Percentiles rank a stretch among this genome's conserved stretches.
phyloP scores from a whole-genome alignment of 2,329 filamentous ascomycete genomes.

The Talaromyces sp. region DNA sequence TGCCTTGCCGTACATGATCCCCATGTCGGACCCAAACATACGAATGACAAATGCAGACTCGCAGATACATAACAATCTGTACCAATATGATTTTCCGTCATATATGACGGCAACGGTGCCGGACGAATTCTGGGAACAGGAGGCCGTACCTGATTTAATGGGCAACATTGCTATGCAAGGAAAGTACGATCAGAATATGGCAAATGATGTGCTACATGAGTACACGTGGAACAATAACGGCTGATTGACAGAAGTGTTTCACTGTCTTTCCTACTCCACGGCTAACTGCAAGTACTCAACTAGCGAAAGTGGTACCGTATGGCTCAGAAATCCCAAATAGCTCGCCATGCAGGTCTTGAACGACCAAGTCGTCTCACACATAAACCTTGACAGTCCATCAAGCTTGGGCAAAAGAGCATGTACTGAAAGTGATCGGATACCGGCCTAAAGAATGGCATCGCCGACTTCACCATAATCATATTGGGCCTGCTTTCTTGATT shows the following conservation, averaged over 20 bases:
- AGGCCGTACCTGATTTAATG: neutral
- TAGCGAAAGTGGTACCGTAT: neutral
- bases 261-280: neutral
- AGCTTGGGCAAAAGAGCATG: neutral
- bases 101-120: slow-evolving; percentile 5
- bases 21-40: neutral
- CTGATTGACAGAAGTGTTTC: neutral
- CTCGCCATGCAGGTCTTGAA: neutral
- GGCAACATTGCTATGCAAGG: neutral
- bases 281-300: neutral
- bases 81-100: slow-evolving; percentile 8
- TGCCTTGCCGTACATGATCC: slow-evolving; percentile 6
- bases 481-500: neutral
- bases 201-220: neutral
- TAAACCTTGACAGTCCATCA: neutral
- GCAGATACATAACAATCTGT: slow-evolving; percentile 9
- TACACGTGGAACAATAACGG: slow-evolving; percentile 12
- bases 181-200: slow-evolving; percentile 1
- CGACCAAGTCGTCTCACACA: neutral
- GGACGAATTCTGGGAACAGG: slow-evolving; percentile 1
- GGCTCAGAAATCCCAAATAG: neutral
- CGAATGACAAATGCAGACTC: slow-evolving; percentile 6
- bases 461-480: neutral
- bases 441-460: neutral
- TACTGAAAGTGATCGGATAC: neutral